A percentile compares a stretch with the other conserved stretches of the same genome.
Evolutionary conservation across 495 filamentous ascomycete species (phyloP).

Genomic region (Pyrenula aspistea): DNA sequence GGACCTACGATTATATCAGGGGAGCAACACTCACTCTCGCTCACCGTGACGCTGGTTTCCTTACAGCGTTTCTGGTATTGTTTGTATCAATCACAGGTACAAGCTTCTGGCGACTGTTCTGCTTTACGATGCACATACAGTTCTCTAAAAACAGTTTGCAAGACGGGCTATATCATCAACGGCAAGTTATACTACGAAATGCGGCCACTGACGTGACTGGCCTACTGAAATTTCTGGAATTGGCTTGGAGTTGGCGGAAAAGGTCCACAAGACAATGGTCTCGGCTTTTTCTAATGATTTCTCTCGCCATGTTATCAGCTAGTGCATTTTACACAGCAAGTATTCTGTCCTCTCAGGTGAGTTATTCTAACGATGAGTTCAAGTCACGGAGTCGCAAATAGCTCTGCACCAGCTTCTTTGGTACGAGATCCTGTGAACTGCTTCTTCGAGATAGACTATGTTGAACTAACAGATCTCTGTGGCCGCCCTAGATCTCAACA

Average conservation of each 20-base stretch:
- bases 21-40: slow-evolving; percentile 10
- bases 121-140: neutral
- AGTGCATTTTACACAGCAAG: slow-evolving; percentile 1
- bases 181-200: slow-evolving; percentile 4
- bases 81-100: slow-evolving; percentile 6
- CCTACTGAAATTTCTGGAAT: neutral
- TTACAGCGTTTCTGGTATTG: slow-evolving; percentile 11
- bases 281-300: neutral
- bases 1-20: slow-evolving; percentile 5
- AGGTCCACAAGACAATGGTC: neutral
- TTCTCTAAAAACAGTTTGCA: neutral
- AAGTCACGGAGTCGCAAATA: neutral
- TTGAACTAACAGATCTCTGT: neutral
- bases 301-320: neutral
- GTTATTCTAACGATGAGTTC: neutral
- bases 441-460: neutral
- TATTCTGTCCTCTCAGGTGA: slow-evolving; percentile 4
- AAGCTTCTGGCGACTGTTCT: slow-evolving; percentile 5
- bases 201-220: slow-evolving; percentile 1
- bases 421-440: neutral
- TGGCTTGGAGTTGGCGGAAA: neutral
- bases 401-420: neutral
- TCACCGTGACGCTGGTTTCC: slow-evolving; percentile 1
- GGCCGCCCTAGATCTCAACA: neutral
- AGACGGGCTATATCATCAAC: neutral